Conservation (phyloP, 2,329 filamentous ascomycete species). For the Talaromyces islandicus region DNA sequence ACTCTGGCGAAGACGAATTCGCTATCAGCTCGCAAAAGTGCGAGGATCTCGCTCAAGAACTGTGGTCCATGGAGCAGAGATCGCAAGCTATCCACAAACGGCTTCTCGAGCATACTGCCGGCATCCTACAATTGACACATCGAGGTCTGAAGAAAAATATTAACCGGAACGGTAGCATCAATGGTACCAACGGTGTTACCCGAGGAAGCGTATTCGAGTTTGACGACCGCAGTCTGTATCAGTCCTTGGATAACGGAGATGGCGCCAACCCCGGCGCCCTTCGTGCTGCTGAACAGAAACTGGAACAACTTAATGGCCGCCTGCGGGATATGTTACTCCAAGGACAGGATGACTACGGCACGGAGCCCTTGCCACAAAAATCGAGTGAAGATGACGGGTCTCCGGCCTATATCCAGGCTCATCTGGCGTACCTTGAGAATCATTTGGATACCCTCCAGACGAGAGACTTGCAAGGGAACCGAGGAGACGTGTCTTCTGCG, state of each 20-base stretch:
- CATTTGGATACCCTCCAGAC: slow-evolving; percentile 56
- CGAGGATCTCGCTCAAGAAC: slow-evolving; percentile 73
- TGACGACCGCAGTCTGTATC: slow-evolving; percentile 70
- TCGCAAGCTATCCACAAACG: slow-evolving; percentile 68
- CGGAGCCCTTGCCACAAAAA: slow-evolving; percentile 31
- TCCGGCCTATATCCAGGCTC: slow-evolving; percentile 39
- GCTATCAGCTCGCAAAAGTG: slow-evolving; percentile 71
- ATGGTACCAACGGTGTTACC: slow-evolving; percentile 42
- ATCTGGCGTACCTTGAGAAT: slow-evolving; percentile 67
- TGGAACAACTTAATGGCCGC: slow-evolving; percentile 63
- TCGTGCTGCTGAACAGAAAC: slow-evolving; percentile 56
- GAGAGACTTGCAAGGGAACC: slow-evolving; percentile 29
- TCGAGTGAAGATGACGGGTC: slow-evolving; percentile 21
- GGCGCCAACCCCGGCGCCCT: slow-evolving; percentile 43
- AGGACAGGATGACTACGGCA: slow-evolving; percentile 27
- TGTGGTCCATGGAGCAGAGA: slow-evolving; percentile 73
- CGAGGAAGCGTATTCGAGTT: slow-evolving; percentile 57
- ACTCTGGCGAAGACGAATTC: slow-evolving; percentile 65
- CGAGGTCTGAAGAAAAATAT: slow-evolving; percentile 60
- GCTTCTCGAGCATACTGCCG: slow-evolving; percentile 84
- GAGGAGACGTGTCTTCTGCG: slow-evolving; percentile 15
- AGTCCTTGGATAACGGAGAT: slow-evolving; percentile 61
- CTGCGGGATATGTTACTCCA: slow-evolving; percentile 61
- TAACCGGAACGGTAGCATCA: slow-evolving; percentile 26
- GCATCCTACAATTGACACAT: slow-evolving; percentile 85